Evolutionary conservation across 2,329 filamentous ascomycete genomes (phyloP).

Genomic region (Zymoseptoria tritici): DNA sequence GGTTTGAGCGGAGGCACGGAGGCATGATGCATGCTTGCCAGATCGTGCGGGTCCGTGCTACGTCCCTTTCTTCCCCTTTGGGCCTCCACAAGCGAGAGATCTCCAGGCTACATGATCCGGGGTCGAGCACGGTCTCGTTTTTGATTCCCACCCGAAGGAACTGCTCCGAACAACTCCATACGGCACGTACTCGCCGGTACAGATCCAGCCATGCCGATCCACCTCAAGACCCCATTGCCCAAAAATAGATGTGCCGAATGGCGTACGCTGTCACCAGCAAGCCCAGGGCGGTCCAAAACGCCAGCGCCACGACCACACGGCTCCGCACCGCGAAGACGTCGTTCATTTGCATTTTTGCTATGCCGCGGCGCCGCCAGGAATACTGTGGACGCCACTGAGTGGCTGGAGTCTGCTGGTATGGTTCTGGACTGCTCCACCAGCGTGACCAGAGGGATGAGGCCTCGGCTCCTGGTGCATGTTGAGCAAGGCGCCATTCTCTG

Average conservation of each 20-base stretch:
- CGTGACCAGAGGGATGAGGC: constrained; percentile 30
- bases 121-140: not conserved
- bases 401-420: constrained; percentile 34
- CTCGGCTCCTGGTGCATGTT: constrained; percentile 30
- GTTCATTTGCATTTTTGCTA: constrained; percentile 54
- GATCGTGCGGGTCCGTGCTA: not conserved
- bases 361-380: constrained; percentile 41
- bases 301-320: constrained; percentile 47
- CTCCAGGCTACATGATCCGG: not conserved
- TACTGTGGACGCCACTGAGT: constrained; percentile 26
- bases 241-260: constrained; percentile 17
- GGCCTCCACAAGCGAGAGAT: not conserved
- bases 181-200: not conserved
- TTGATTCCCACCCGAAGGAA: not conserved
- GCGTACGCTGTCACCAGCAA: constrained; percentile 16
- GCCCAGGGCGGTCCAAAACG: constrained; percentile 27
- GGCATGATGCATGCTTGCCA: not conserved
- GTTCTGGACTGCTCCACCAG: constrained; percentile 35
- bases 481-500: constrained; percentile 40
- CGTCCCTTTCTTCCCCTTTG: not conserved
- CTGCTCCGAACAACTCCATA: not conserved
- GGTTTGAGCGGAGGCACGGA: no score
- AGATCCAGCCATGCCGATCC: not conserved
- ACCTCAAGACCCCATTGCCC: constrained; percentile 2
- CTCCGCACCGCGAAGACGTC: constrained; percentile 57